Base-by-base conservation (phyloP, 495 filamentous ascomycete species). In the Hypoxylon fragiforme region DNA sequence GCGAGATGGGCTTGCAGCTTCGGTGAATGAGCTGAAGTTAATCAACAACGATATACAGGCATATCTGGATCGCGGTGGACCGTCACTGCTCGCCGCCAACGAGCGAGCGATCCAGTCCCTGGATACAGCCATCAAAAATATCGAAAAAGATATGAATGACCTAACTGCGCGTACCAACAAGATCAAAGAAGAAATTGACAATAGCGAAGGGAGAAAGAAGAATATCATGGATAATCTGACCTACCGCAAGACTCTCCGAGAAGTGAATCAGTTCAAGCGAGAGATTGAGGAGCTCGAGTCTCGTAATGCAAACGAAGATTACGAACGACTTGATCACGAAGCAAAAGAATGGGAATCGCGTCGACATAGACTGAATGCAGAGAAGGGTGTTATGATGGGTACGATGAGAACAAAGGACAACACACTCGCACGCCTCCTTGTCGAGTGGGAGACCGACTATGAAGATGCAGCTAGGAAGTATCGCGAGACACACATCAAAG, bases 391-490 rank as follows among this genome's bases (percentile, higher is more conserved):
- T 49, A 78, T 91, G 31, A 80, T 84, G 72, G 90, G 88, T 14
- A 70, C 81, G 45, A 84, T 95, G 74, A 87, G 81, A 59, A 82
- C 85, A 22, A 96, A 95, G 66, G 91, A 97, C 62, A 80, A 86
- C 41, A 83, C 92, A 55, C 73, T 97, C 13, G 72, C 65, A 47
- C 78, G 85, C 32, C 76, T 92, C 9, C 61, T 87, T 12, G 71
- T 77, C 4, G 90, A 97, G 52, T 99, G 86, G 81, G 80, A 91
- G 14, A 84, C 84, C 2, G 89, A 96, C 38, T 96, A 95, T 73
- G 85, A 91, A 62, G 82, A 89, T 65, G 90, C 92, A 13, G 83
- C 84, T n/a, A 63, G 74, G 22, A 87, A 90, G 56, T 97, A 89
- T 73, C 89, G 90, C 60, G 89, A 96, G 70, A 78, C 86, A 0